Evolutionary conservation across 148 eudicot genomes (phyloP).

Genomic region (Rheum nobile): DNA sequence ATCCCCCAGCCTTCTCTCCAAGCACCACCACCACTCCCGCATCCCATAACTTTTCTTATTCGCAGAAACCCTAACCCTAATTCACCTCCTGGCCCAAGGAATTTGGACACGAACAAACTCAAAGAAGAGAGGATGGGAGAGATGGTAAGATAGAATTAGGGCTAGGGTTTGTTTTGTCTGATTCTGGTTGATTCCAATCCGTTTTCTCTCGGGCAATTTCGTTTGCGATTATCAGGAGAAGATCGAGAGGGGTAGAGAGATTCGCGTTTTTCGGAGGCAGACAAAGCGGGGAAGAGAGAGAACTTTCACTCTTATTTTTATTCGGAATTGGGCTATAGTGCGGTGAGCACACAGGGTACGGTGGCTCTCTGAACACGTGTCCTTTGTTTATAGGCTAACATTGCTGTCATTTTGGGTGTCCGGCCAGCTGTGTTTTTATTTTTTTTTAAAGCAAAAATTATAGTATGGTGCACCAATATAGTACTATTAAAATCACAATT

Average conservation of each 20-base stretch:
- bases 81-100: neutral
- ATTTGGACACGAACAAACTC: neutral
- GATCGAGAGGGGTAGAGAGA: conserved; percentile 28
- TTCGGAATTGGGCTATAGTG: neutral
- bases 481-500: too few relatives aligned
- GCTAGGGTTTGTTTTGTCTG: conserved; percentile 58
- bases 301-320: conserved; percentile 11
- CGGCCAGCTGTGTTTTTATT: neutral
- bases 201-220: conserved; percentile 24
- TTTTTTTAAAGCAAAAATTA: too few relatives aligned
- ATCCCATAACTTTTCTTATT: conserved; percentile 25
- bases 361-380: neutral
- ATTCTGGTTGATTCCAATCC: conserved; percentile 15
- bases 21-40: conserved; percentile 26
- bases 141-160: conserved; percentile 26
- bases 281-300: conserved; percentile 21
- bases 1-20: conserved; percentile 13
- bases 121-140: neutral
- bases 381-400: neutral
- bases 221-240: conserved; percentile 13
- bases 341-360: conserved; percentile 2
- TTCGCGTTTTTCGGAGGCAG: conserved; percentile 5
- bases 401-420: neutral
- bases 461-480: too few relatives aligned
- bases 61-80: conserved; percentile 38